These are phyloP conservation scores for Lojkania enalia DNA, from an alignment of 2,329 filamentous ascomycete species.

Conservation along the genomic window DNA sequence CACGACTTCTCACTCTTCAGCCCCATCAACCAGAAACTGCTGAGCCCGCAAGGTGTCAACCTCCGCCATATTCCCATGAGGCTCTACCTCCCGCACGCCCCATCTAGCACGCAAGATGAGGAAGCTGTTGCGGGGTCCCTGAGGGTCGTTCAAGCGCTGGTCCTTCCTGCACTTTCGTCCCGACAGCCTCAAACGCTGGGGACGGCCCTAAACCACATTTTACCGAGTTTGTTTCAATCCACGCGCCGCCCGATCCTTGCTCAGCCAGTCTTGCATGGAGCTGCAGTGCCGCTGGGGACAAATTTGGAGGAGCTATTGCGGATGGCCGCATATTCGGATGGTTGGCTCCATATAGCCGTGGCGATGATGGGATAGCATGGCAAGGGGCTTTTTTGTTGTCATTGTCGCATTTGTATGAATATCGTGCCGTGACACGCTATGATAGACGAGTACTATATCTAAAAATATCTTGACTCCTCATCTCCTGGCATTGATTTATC, in stretches of 20 bases:
- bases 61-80: slow-evolving; percentile 85
- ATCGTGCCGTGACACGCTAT: no score
- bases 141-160: slow-evolving; percentile 69
- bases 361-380: slow-evolving; percentile 67
- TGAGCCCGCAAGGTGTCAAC: slow-evolving; percentile 68
- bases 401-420: no score
- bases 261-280: slow-evolving; percentile 83
- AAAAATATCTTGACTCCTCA: no score
- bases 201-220: slow-evolving; percentile 70
- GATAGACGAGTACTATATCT: no score
- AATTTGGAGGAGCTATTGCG: slow-evolving; percentile 81
- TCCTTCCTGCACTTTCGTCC: slow-evolving; percentile 57
- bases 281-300: slow-evolving; percentile 76
- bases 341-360: slow-evolving; percentile 84
- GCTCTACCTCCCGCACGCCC: slow-evolving; percentile 70
- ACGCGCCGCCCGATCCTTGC: slow-evolving; percentile 82
- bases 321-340: slow-evolving; percentile 85
- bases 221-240: slow-evolving; percentile 86
- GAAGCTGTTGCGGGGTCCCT: slow-evolving; percentile 45
- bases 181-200: slow-evolving; percentile 71
- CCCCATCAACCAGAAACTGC: slow-evolving; percentile 73
- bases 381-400: no score
- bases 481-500: no score
- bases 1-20: slow-evolving; percentile 75
- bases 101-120: slow-evolving; percentile 26